Evolutionary conservation across 208 protist genomes (phyloP).

Genomic region (Acanthamoeba healyi): DNA sequence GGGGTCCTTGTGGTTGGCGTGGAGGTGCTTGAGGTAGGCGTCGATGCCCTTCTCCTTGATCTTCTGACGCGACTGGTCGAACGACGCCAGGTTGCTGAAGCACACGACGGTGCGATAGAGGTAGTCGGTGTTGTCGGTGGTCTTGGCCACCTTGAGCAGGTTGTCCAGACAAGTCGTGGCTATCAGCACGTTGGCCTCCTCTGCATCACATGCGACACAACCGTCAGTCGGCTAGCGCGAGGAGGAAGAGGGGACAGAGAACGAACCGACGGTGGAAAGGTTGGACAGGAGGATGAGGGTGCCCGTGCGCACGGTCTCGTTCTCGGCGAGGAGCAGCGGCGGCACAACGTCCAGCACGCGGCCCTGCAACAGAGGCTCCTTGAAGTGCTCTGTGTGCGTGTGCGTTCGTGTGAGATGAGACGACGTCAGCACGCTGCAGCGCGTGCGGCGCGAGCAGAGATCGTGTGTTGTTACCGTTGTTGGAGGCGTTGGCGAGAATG

Average conservation of each 20-base stretch:
- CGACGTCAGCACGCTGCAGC: not conserved
- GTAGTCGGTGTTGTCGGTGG: slow-evolving; percentile 30
- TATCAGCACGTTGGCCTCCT: slow-evolving; percentile 21
- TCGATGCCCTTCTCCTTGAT: slow-evolving; percentile 63
- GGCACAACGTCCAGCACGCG: slow-evolving; percentile 51
- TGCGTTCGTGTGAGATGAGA: not conserved
- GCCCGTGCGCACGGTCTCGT: slow-evolving; percentile 49
- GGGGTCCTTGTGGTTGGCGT: slow-evolving; percentile 16
- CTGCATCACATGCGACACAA: not conserved
- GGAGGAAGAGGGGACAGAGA: too few relatives aligned
- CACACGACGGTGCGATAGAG: slow-evolving; percentile 23
- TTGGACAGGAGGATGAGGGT: slow-evolving; percentile 61
- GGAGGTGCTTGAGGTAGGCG: slow-evolving; percentile 10
- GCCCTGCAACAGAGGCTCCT: slow-evolving; percentile 21
- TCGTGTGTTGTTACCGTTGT: slow-evolving; percentile 34
- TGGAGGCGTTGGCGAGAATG: slow-evolving; percentile 71
- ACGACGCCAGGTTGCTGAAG: slow-evolving; percentile 45
- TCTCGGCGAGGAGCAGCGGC: slow-evolving; percentile 8
- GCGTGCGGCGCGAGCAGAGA: not conserved
- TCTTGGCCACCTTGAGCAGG: slow-evolving; percentile 50
- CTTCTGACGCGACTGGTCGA: slow-evolving; percentile 23
- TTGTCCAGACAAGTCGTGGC: slow-evolving; percentile 34
- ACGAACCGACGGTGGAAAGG: slow-evolving; percentile 57
- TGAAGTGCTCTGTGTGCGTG: slow-evolving; percentile 56
- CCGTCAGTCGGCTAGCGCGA: not conserved